These are phyloP conservation scores for Neofusicoccum parvum DNA, from an alignment of 2,329 filamentous ascomycete genomes.

Conservation along the genomic window DNA sequence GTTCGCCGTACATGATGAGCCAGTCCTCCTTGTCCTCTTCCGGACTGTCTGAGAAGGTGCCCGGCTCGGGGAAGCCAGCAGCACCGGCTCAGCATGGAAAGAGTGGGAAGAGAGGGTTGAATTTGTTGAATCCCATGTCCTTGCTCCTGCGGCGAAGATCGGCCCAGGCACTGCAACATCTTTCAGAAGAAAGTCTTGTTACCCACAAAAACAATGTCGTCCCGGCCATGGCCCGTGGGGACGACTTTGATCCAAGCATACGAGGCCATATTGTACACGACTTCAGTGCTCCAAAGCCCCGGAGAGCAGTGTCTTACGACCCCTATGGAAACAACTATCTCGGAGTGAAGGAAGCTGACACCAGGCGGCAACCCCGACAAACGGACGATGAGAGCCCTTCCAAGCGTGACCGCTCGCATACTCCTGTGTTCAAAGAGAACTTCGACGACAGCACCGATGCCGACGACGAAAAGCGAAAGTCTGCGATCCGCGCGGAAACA, in stretches of 20 bases:
- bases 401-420: conserved; percentile 49
- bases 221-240: conserved; percentile 51
- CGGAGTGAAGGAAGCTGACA: conserved; percentile 20
- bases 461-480: conserved; percentile 41
- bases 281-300: conserved; percentile 60
- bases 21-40: conserved; percentile 24
- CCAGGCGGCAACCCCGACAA: neutral
- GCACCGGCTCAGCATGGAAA: conserved; percentile 31
- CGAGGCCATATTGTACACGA: conserved; percentile 66
- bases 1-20: conserved; percentile 16
- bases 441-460: conserved; percentile 54
- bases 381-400: conserved; percentile 34
- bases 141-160: conserved; percentile 60
- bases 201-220: conserved; percentile 51
- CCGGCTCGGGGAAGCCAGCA: conserved; percentile 28
- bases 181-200: conserved; percentile 54
- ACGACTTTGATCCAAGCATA: conserved; percentile 65
- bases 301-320: conserved; percentile 16
- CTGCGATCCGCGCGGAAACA: conserved; percentile 50
- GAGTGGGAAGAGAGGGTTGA: conserved; percentile 53
- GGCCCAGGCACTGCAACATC: conserved; percentile 50
- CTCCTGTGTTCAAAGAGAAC: conserved; percentile 63
- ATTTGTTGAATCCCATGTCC: conserved; percentile 63
- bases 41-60: conserved; percentile 34
- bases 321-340: neutral